Percentiles rank a stretch among this genome's conserved stretches.
Evolutionary conservation across 176 grass and related monocot genomes (phyloP).

Genomic region (Lolium perenne): DNA sequence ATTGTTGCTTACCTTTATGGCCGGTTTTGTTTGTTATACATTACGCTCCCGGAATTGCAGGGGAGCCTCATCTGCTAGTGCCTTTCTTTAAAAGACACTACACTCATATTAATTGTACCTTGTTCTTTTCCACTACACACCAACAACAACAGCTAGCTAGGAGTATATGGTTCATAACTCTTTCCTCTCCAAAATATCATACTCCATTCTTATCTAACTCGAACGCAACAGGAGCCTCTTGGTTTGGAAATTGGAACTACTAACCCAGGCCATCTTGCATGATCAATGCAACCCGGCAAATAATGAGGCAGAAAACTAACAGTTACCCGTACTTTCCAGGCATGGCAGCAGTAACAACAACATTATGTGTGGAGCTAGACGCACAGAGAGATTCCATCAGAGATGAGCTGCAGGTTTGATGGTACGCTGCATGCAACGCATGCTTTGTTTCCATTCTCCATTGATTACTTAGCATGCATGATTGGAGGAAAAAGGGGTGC

Average conservation of each 20-base stretch:
- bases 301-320: background rate
- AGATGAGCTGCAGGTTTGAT: slow-evolving; percentile 29
- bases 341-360: background rate
- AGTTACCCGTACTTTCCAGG: background rate
- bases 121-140: slow-evolving; percentile 27
- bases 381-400: slow-evolving; percentile 25
- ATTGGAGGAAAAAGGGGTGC: slow-evolving; percentile 8
- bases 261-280: background rate
- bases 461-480: slow-evolving; percentile 42
- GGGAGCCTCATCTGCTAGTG: slow-evolving; percentile 24
- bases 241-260: slow-evolving; percentile 17
- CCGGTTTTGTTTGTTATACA: slow-evolving; percentile 51
- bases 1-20: slow-evolving; percentile 34
- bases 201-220: background rate
- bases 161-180: slow-evolving; percentile 11
- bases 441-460: slow-evolving; percentile 25
- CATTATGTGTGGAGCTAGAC: background rate
- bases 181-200: background rate
- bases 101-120: slow-evolving; percentile 28
- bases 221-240: background rate
- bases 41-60: slow-evolving; percentile 41
- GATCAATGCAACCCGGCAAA: background rate
- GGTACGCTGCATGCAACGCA: background rate
- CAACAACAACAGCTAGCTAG: background rate
- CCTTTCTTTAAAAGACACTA: background rate